Conservation (phyloP, 805 yeast genomes). For the Maudiozyma bulderi region DNA sequence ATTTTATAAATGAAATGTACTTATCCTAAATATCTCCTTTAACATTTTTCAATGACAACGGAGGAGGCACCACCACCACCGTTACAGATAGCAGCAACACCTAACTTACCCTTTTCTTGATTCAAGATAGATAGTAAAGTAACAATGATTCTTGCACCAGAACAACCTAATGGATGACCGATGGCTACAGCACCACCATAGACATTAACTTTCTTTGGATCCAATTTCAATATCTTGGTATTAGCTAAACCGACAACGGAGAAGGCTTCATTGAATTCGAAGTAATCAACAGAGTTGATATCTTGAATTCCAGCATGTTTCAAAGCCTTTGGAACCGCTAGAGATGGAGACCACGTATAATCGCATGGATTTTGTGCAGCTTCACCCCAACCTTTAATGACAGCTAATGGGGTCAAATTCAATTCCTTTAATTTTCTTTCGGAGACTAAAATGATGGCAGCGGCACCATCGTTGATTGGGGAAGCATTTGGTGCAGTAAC, state of each 20-base stretch:
- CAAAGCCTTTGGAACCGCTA: constrained; percentile 93
- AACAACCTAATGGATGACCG: constrained; percentile 92
- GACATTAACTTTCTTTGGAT: constrained; percentile 58
- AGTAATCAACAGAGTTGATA: constrained; percentile 68
- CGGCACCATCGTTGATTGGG: constrained; percentile 95
- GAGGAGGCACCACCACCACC: constrained; percentile 99
- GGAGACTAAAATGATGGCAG: constrained; percentile 83
- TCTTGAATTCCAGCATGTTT: constrained; percentile 63
- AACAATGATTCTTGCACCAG: constrained; percentile 91
- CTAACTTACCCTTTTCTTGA: constrained; percentile 82
- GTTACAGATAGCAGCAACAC: constrained; percentile 94
- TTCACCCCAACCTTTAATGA: constrained; percentile 92
- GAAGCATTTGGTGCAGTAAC: constrained; percentile 97
- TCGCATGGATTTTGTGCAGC: constrained; percentile 93
- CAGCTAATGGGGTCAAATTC: constrained; percentile 80
- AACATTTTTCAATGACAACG: constrained; percentile 65
- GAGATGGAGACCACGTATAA: constrained; percentile 91
- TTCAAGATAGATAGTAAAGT: constrained; percentile 70
- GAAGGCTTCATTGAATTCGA: constrained; percentile 96
- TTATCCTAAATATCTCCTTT: background rate
- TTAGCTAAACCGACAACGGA: constrained; percentile 93
- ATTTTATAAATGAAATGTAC: background rate
- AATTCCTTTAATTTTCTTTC: constrained; percentile 78
- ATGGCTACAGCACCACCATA: constrained; percentile 95
- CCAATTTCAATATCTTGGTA: constrained; percentile 56